These are phyloP conservation scores for Microcera coccophila DNA, from an alignment of 2,329 filamentous ascomycete genomes.

Conservation along the genomic window DNA sequence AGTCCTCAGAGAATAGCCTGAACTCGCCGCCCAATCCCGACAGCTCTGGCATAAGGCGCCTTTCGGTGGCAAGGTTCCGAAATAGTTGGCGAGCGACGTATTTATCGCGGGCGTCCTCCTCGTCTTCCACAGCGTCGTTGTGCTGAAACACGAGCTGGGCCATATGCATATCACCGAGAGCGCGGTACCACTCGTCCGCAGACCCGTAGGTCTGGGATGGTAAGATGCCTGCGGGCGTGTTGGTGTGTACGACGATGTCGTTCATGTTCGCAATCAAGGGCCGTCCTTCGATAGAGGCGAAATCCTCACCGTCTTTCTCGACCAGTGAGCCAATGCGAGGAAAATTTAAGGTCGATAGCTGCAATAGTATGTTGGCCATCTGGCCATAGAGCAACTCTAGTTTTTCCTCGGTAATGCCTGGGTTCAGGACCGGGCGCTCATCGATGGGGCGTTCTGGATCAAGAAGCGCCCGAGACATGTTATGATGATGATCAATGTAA, in stretches of 20 bases:
- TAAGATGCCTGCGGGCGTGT: slow-evolving; percentile 20
- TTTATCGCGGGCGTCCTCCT: slow-evolving; percentile 29
- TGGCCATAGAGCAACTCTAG: slow-evolving; percentile 36
- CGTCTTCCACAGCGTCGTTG: slow-evolving; percentile 34
- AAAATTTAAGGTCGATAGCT: slow-evolving; percentile 35
- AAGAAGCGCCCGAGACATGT: slow-evolving; percentile 28
- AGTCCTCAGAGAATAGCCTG: slow-evolving; percentile 22
- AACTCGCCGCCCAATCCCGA: slow-evolving; percentile 3
- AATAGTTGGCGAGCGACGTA: slow-evolving; percentile 34
- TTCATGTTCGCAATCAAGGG: slow-evolving; percentile 41
- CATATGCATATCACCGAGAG: slow-evolving; percentile 36
- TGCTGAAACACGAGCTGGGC: slow-evolving; percentile 35
- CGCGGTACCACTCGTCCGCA: slow-evolving; percentile 31
- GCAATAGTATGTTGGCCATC: slow-evolving; percentile 40
- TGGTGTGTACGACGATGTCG: slow-evolving; percentile 25
- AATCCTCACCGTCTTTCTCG: slow-evolving; percentile 9
- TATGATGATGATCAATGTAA: slow-evolving; percentile 29
- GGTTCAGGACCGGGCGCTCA: slow-evolving; percentile 31
- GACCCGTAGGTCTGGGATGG: slow-evolving; percentile 26
- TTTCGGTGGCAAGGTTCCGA: slow-evolving; percentile 22
- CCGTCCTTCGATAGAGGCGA: slow-evolving; percentile 22
- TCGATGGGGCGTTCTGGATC: slow-evolving; percentile 20
- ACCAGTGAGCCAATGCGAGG: slow-evolving; percentile 36
- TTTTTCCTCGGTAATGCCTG: slow-evolving; percentile 30
- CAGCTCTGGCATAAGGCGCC: slow-evolving; percentile 3